Percentiles rank a stretch among this genome's conserved stretches.
phyloP scores from a whole-genome alignment of 345 rosid species.

The sweet orange (Citrus sinensis) region DNA sequence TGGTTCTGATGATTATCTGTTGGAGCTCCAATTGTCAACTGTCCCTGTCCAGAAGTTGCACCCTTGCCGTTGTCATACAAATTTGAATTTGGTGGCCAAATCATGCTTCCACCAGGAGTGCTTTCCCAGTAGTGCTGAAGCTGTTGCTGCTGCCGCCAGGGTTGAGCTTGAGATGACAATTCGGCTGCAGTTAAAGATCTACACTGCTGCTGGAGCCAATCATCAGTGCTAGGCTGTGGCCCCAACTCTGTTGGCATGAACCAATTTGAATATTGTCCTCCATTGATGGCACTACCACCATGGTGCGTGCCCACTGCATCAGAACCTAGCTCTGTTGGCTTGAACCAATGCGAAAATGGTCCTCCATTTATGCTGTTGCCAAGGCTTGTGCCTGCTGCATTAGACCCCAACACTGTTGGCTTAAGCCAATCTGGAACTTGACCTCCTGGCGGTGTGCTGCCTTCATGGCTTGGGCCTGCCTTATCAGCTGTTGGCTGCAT shows the following conservation, averaged over 20 bases:
- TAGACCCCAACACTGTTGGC: background rate
- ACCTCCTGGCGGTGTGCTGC: background rate
- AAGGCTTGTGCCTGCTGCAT: constrained; percentile 1
- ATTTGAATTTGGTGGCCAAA: background rate
- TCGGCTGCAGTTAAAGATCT: background rate
- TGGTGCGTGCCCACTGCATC: background rate
- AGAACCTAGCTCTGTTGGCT: background rate
- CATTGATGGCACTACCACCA: background rate
- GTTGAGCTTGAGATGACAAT: background rate
- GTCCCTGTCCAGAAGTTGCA: background rate
- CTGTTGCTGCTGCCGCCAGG: background rate
- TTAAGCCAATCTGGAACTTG: constrained; percentile 9
- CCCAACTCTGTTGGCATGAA: background rate
- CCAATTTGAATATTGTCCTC: background rate
- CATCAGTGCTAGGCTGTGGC: background rate
- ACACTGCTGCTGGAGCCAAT: constrained; percentile 5
- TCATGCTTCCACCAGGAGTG: background rate
- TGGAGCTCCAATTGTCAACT: background rate
- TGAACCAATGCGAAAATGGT: background rate
- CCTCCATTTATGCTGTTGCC: background rate
- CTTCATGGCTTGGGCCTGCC: background rate
- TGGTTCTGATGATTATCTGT: background rate
- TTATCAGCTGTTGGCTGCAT: background rate
- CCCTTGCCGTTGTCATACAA: background rate
- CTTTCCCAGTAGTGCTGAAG: background rate